These are phyloP conservation scores for Hyaloscypha finlandica DNA, from an alignment of 495 filamentous ascomycete species.

Conservation along the genomic window DNA sequence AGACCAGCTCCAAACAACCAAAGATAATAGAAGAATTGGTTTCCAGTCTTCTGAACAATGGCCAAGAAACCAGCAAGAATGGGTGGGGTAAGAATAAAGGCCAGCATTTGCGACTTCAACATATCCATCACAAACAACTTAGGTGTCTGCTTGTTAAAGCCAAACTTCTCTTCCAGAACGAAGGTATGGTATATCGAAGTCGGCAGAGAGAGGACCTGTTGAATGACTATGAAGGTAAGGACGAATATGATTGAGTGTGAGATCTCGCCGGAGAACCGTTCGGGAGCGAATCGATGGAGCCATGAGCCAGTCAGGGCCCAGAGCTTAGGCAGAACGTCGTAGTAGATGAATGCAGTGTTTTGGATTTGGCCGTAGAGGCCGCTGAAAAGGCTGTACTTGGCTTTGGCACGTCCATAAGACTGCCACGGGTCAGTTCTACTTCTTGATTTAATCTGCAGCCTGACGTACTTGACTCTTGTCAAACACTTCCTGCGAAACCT, in stretches of 20 bases:
- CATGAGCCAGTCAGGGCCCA: slow-evolving; percentile 80
- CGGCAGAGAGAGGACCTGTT: slow-evolving; percentile 76
- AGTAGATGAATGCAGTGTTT: slow-evolving; percentile 85
- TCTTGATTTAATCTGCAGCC: background rate
- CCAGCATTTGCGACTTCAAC: slow-evolving; percentile 85
- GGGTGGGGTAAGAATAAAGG: slow-evolving; percentile 75
- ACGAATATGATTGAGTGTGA: slow-evolving; percentile 91
- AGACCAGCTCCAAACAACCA: slow-evolving; percentile 89
- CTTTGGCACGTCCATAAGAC: slow-evolving; percentile 94
- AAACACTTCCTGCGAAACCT: slow-evolving; percentile 86
- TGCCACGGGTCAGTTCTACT: slow-evolving; percentile 35
- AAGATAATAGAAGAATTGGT: slow-evolving; percentile 94
- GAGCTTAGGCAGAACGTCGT: slow-evolving; percentile 84
- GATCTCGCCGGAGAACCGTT: slow-evolving; percentile 86
- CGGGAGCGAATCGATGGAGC: slow-evolving; percentile 71
- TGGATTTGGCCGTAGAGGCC: slow-evolving; percentile 83
- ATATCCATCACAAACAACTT: slow-evolving; percentile 88
- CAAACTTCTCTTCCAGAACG: slow-evolving; percentile 93
- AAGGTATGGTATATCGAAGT: slow-evolving; percentile 90
- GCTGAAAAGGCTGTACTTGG: slow-evolving; percentile 78
- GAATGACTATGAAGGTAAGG: slow-evolving; percentile 79
- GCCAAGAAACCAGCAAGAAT: slow-evolving; percentile 86
- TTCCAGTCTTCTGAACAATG: slow-evolving; percentile 90
- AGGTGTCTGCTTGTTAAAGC: slow-evolving; percentile 97
- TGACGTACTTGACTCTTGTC: slow-evolving; percentile 82